Evolutionary conservation across 164 flowering plant genomes (phyloP).

Genomic region (Amborella trichopoda): DNA sequence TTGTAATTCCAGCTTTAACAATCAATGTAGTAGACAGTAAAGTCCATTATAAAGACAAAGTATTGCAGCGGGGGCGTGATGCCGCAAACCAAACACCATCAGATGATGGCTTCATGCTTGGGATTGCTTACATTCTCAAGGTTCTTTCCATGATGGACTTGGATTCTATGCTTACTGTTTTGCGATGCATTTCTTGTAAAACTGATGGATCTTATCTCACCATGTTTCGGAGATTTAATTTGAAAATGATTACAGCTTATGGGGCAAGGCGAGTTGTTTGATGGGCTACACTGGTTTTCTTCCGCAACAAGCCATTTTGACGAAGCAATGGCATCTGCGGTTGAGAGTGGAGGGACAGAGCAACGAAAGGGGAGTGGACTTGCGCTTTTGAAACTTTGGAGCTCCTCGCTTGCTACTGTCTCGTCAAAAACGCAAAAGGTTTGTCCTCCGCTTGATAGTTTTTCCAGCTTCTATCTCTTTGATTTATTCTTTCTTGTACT

Average conservation of each 20-base stretch:
- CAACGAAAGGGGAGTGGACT: conserved; percentile 10
- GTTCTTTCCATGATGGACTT: conserved; percentile 1
- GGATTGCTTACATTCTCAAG: conserved; percentile 17
- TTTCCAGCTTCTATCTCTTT: background rate
- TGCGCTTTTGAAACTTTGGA: conserved; percentile 12
- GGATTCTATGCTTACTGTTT: too few relatives aligned
- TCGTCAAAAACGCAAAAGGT: conserved; percentile 13
- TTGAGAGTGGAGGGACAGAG: conserved; percentile 6
- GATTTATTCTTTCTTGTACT: background rate
- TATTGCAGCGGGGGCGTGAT: conserved; percentile 4
- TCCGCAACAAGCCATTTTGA: conserved; percentile 6
- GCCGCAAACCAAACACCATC: conserved; percentile 6
- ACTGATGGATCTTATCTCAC: too few relatives aligned
- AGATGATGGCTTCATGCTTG: conserved; percentile 20
- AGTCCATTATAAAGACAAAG: conserved; percentile 8
- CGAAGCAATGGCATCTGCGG: conserved; percentile 9
- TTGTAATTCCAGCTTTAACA: conserved; percentile 14
- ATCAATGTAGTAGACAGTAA: conserved; percentile 9
- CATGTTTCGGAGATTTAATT: background rate
- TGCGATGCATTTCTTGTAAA: too few relatives aligned
- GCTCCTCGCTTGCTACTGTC: conserved; percentile 7
- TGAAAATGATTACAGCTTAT: conserved; percentile 10
- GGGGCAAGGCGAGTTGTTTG: conserved; percentile 13
- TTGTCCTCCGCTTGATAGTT: background rate
- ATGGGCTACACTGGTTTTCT: conserved; percentile 14